These are phyloP conservation scores for Teunomyces atbi DNA, from an alignment of 805 yeast genomes.

Conservation along the genomic window DNA sequence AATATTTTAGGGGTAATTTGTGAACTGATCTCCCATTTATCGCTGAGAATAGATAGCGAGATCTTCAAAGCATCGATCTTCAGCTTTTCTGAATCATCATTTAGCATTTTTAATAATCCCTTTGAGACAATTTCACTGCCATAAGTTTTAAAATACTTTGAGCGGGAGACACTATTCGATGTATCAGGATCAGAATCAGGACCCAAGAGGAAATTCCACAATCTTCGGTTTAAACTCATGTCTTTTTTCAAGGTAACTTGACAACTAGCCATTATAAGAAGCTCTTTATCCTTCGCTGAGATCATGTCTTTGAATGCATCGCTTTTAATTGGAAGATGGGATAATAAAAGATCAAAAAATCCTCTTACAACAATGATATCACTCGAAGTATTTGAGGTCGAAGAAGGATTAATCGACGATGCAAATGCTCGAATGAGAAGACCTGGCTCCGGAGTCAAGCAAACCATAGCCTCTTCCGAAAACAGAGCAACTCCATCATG, in stretches of 20 bases:
- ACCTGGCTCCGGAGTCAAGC: conserved; percentile 78
- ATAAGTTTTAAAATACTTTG: conserved; percentile 57
- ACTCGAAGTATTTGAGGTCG: conserved; percentile 34
- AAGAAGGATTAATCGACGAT: conserved; percentile 52
- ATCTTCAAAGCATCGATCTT: conserved; percentile 59
- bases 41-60: conserved; percentile 68
- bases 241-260: conserved; percentile 74
- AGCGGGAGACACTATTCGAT: conserved; percentile 24
- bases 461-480: conserved; percentile 53
- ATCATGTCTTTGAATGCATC: conserved; percentile 50
- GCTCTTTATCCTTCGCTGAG: conserved; percentile 51
- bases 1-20: conserved; percentile 68
- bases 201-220: conserved; percentile 92
- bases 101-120: conserved; percentile 53
- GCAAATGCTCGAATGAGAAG: conserved; percentile 72
- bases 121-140: conserved; percentile 51
- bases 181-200: conserved; percentile 48
- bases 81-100: conserved; percentile 26
- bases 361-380: conserved; percentile 81
- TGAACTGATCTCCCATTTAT: conserved; percentile 92
- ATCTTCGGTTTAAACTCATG: conserved; percentile 90
- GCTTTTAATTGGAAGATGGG: conserved; percentile 65
- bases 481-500: conserved; percentile 16
- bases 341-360: conserved; percentile 73
- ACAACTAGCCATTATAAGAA: conserved; percentile 62